Base-by-base conservation (phyloP, 2,329 filamentous ascomycete genomes). In the Phialophora macrospora region DNA sequence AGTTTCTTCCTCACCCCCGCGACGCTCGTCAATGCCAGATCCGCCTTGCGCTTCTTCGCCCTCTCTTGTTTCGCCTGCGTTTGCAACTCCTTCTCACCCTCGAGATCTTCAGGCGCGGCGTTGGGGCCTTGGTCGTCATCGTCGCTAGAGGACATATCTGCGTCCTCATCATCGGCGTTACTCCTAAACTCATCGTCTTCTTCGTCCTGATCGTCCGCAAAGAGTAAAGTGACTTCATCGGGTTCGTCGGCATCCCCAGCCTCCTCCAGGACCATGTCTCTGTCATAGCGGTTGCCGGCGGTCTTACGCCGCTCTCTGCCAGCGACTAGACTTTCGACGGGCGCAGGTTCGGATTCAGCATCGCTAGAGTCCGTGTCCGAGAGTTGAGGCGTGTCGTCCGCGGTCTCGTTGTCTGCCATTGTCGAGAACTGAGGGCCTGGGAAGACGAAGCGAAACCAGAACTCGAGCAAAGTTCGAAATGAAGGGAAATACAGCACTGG, bases 41-140 rank as follows among this genome's bases (percentile, higher is more conserved):
- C 88, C 1, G 89, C 87, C 74, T 94, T 96, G 71, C 92, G 88
- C 79, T 97, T 97, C 76, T 92, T 91, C 2, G 85, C 87, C 72
- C 82, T 86, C 72, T 90, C 89, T 65, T 86, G 87, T 71, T 88
- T 88, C 64, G 90, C 92, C 72, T 90, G 86, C 69, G 87, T 89
- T 78, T 95, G 88, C 62, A 99, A 77, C 78, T 96, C 92, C 73
- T 89, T 90, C 79, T 99, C 95, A 38, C 95, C 95, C 63, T 92
- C 91, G 4, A 95, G 77, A 49, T 96, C 92, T 70, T 95, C 87
- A 22, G 83, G 78, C 8, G 75, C 79, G 60, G 75, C 77, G 65
- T 77, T 77, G 1, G 89, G 83, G 59, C 87, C 82, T 77, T 86
- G 88, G 64, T 92, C 89, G 66, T 96, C 92, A 56, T 95, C 92